Base-by-base conservation (phyloP, 768 basidiomycete genomes). In the Austroboletus eburneus region DNA sequence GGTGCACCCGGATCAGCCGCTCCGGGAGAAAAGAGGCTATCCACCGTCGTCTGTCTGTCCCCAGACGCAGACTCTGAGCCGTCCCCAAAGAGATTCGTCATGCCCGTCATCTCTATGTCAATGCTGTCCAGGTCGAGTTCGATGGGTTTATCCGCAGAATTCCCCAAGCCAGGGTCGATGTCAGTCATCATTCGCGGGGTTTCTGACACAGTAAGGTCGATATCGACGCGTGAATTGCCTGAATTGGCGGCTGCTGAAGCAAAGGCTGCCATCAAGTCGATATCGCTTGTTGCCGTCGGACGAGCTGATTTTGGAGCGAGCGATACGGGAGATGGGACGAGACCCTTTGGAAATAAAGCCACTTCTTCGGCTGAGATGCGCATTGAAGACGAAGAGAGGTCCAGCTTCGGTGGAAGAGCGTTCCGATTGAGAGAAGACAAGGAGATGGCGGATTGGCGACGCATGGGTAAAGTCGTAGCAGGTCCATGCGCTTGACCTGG, bases 291-390 rank as follows among this genome's bases (percentile, higher is more conserved):
- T 17, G 83, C 80, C 44, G 74, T 63, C 1, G 83, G 74, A 3
- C 84, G 78, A 38, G 85, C 85, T 5, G 89, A 87, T 57, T 81
- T 85, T 2, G 89, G 89, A 0, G 87, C 89, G 30, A 91, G 75
- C 5, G 83, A 87, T 25, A 91, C 88, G 7, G 89, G 89, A 6
- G 87, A 90, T 2, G 66, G 66, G 23, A 83, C 74, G 39, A 88
- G 69, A 2, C 82, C 81, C 38, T 74, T 80, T 1, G 76, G 67
- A 39, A 78, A 83, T 45, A 80, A 59, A 5, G 76, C 68, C 6
- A 72, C 75, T 55, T 87, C 85, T 35, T 83, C 81, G 0, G 83
- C 71, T n/a, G 77, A 67, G 23, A 87, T 73, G 38, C 81, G 79
- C 45, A 89, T 71, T 10, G 81, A 70, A 12, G 80, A 67, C 2